A percentile compares a stretch with the other conserved stretches of the same genome.
phyloP scores from a whole-genome alignment of 1,139 yeast species.

The Sugiyamaella grinbergsii region DNA sequence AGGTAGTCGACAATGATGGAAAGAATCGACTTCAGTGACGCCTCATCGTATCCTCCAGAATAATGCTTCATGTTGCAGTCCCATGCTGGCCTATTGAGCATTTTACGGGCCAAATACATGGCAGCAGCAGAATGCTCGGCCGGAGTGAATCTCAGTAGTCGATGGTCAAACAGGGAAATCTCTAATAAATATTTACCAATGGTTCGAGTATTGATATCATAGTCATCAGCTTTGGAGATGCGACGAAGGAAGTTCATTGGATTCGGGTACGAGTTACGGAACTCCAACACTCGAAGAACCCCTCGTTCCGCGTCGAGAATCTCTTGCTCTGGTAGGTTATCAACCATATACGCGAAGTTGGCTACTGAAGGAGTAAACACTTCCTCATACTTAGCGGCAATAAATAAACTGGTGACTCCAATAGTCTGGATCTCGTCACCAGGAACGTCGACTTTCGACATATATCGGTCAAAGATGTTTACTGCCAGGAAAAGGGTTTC shows the following conservation, averaged over 20 bases:
- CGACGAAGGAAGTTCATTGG: constrained; percentile 94
- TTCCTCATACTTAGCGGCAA: constrained; percentile 95
- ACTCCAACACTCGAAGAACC: constrained; percentile 72
- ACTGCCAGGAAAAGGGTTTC: constrained; percentile 89
- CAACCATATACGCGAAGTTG: constrained; percentile 87
- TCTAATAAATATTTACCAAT: constrained; percentile 88
- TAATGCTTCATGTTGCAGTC: constrained; percentile 83
- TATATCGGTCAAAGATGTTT: constrained; percentile 87
- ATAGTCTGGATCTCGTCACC: constrained; percentile 83
- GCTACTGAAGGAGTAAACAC: constrained; percentile 87
- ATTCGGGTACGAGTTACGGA: constrained; percentile 84
- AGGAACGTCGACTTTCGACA: constrained; percentile 77
- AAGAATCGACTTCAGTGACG: constrained; percentile 69
- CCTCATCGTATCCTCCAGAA: constrained; percentile 85
- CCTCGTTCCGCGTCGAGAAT: constrained; percentile 85
- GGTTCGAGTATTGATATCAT: constrained; percentile 89
- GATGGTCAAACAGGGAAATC: constrained; percentile 76
- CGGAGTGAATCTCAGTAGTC: constrained; percentile 76
- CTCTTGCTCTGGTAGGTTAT: constrained; percentile 80
- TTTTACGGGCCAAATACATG: constrained; percentile 82
- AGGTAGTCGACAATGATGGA: constrained; percentile 77
- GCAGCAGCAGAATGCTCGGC: constrained; percentile 89
- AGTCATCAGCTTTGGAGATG: constrained; percentile 92
- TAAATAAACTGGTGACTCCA: constrained; percentile 87
- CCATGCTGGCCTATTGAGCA: constrained; percentile 63